These are phyloP conservation scores for Diplotaxis tenuifolia DNA, from an alignment of 345 rosid genomes.

Conservation along the genomic window DNA sequence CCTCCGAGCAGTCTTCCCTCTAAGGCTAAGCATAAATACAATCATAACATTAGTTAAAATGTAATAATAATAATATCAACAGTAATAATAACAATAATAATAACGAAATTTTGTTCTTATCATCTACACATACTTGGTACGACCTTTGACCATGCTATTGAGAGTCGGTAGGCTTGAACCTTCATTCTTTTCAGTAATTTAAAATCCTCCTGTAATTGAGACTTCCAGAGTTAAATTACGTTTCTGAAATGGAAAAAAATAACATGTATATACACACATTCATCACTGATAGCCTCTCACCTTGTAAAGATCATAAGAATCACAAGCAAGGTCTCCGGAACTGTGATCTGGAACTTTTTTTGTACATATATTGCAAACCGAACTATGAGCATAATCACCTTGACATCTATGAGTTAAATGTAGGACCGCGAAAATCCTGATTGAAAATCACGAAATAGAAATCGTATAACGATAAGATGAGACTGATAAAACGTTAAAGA, in stretches of 20 bases:
- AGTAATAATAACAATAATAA: background rate
- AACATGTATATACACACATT: background rate
- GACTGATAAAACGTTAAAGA: no score
- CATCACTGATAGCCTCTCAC: background rate
- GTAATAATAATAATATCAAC: background rate
- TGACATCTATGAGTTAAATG: no score
- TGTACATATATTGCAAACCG: background rate
- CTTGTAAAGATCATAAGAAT: conserved; percentile 4
- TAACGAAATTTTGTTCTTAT: background rate
- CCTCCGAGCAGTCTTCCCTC: conserved; percentile 45
- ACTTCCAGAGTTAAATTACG: background rate
- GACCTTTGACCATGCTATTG: conserved; percentile 50
- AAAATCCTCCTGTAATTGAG: conserved; percentile 32
- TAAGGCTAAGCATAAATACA: background rate
- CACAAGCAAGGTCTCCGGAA: conserved; percentile 15
- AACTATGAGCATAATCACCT: background rate
- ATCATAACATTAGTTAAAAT: background rate
- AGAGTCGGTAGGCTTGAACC: conserved; percentile 46
- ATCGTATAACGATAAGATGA: no score
- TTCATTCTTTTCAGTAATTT: conserved; percentile 36
- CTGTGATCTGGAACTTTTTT: conserved; percentile 2
- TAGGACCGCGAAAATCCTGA: no score
- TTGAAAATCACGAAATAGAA: no score
- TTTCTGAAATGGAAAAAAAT: background rate
- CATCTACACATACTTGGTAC: conserved; percentile 11